A percentile compares a stretch with the other conserved stretches of the same genome.
Evolutionary conservation across 2,329 filamentous ascomycete genomes (phyloP).

Genomic region (Fusarium aywerte): DNA sequence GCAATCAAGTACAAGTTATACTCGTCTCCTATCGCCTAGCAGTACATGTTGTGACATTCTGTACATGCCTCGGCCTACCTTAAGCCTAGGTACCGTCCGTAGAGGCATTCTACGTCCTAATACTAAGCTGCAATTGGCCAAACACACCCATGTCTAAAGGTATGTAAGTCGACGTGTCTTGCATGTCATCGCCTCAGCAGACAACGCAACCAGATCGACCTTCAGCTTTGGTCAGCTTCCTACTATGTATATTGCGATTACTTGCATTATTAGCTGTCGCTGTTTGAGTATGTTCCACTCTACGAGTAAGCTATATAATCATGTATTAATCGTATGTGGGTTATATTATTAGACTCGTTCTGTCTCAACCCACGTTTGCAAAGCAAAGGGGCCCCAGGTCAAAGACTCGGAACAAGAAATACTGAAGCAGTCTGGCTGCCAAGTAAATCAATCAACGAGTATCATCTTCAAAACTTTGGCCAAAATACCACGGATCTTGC

Average conservation of each 20-base stretch:
- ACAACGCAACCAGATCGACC: neutral
- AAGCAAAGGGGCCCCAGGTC: neutral
- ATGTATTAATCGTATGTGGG: neutral
- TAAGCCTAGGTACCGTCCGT: no score
- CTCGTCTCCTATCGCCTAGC: neutral
- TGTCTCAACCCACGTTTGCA: neutral
- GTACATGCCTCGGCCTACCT: neutral
- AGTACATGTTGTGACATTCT: neutral
- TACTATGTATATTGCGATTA: neutral
- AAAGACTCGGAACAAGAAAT: neutral
- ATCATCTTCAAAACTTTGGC: neutral
- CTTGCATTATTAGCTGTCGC: neutral
- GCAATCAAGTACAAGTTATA: neutral
- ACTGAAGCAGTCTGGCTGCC: neutral
- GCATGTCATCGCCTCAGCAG: conserved; percentile 40
- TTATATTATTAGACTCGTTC: no score
- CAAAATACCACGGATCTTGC: neutral
- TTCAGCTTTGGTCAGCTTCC: neutral
- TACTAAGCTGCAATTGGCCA: conserved; percentile 7
- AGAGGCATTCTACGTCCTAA: neutral
- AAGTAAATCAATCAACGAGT: neutral
- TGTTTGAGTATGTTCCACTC: neutral
- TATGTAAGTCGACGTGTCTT: conserved; percentile 47
- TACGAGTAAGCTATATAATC: neutral
- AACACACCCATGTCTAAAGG: conserved; percentile 1